A percentile compares a stretch with the other conserved stretches of the same genome.
phyloP scores from a whole-genome alignment of 2,329 filamentous ascomycete genomes.

The Dothideomycetes sp. region DNA sequence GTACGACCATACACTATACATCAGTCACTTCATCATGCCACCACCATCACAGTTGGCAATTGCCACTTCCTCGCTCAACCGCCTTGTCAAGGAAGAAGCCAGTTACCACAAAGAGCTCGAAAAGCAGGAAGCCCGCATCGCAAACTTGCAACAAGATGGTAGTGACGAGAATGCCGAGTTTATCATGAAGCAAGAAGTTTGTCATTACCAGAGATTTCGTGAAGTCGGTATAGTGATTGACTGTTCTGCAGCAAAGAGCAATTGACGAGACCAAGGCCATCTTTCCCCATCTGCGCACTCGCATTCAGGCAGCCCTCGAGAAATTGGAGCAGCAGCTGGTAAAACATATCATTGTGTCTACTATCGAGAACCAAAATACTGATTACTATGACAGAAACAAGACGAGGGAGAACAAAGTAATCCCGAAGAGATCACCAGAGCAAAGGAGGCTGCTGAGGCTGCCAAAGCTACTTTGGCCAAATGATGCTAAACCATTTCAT shows the following conservation, averaged over 20 bases:
- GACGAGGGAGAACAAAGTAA: conserved; percentile 29
- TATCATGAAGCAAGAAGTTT: conserved; percentile 77
- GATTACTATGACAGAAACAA: conserved; percentile 25
- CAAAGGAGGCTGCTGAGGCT: conserved; percentile 34
- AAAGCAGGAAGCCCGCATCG: conserved; percentile 62
- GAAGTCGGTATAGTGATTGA: background rate
- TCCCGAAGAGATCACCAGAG: conserved; percentile 37
- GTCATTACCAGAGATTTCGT: conserved; percentile 19
- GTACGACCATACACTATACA: background rate
- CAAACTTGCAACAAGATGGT: conserved; percentile 48
- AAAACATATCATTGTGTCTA: conserved; percentile 32
- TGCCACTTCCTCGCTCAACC: conserved; percentile 66
- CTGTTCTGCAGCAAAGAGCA: conserved; percentile 54
- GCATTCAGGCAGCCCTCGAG: conserved; percentile 61
- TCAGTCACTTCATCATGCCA: conserved; percentile 49
- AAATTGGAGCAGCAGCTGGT: conserved; percentile 72
- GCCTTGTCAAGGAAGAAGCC: conserved; percentile 82
- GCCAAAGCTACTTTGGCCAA: too few species aligned
- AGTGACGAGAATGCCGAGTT: conserved; percentile 66
- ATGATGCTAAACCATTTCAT: too few species aligned
- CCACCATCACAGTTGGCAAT: conserved; percentile 69
- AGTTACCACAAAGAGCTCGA: conserved; percentile 82
- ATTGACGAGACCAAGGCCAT: conserved; percentile 82
- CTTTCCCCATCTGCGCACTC: conserved; percentile 60
- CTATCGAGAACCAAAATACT: background rate